Base-by-base conservation (phyloP, 2,329 filamentous ascomycete species). In the Penicillium nordicum region DNA sequence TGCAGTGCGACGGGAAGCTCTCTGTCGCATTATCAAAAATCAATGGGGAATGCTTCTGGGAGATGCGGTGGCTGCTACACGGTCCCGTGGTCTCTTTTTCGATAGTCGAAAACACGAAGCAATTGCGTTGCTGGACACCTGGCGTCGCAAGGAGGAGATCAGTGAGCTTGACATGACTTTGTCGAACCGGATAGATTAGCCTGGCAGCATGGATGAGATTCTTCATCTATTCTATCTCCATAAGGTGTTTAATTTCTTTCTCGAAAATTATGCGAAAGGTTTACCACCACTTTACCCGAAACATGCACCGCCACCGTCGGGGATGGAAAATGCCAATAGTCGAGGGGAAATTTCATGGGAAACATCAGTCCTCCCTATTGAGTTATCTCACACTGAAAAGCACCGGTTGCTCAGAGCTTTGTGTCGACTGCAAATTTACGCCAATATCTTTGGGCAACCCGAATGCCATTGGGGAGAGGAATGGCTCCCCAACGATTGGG, bases 51-150 rank as follows among this genome's bases (percentile, higher is more conserved):
- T 21, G 8, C 44, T 46, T 8, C 55, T 64, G 2, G 8, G 34
- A 5, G 66, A 67, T 25, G 63, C 63, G 18, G 34, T 67, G 12
- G 41, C 54, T 30, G 63, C 64, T 10, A 34, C 64, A 14, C 64
- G 64, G 29, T 65, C 66, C 3, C 52, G 51, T 51, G 57, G 54
- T 1, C 29, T 67, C 1, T 30, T 52, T 3, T 21, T 49, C 12
- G 12, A 1, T 12, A 4, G n/a, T 18, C 41, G 60, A 11, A 57
- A 48, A n/a, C 56, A 56, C 5, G 50, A 58, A 2, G 60, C 59
- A 4, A 61, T 64, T 45, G 56, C 55, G 1, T 23, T 66, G 4
- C 23, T 67, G 5, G 62, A 66, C n/a, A 21, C 21, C 9, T 54
- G 62, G 54, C 57, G 59, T 10, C 63, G 62, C 27, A 60, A 45